Base-by-base conservation (phyloP, 768 basidiomycete genomes). In the Suillus tomentosus region DNA sequence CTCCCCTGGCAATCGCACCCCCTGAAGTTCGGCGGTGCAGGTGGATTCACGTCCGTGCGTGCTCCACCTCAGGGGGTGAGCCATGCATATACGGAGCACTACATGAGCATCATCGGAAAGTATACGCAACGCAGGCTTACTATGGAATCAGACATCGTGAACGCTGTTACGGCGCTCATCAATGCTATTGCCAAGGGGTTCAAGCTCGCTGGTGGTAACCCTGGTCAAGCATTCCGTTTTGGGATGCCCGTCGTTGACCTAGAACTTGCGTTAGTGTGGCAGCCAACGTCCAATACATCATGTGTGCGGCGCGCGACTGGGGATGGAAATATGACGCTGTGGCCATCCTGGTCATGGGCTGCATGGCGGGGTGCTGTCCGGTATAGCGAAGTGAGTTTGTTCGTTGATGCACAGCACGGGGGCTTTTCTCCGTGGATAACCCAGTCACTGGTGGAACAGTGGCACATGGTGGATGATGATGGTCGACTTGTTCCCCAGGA, bases 311-410 rank as follows among this genome's bases (percentile, higher is more conserved):
- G 71, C 2, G 51, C 48, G 31, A n/a, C 8, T 2, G 37, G 45
- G 15, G 15, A 56, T 42, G 13, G 27, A 2, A 39, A 31, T 22
- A 27, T 17, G 43, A n/a, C 64, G 1, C 27, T 14, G 39, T 73
- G 65, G 62, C 71, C 70, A 6, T 72, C 72, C 17, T 72, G 71
- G 71, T 70, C 72, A 15, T 72, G 71, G 68, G 64, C 72, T 5
- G 71, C 68, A 2, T 72, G 71, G 72, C 67, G 54, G 31, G 72
- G 72, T 45, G 70, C 68, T 10, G 60, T 66, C 15, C 51, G 9
- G 22, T 65, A 65, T 34, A 61, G 8, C n/a, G 56, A 40, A 24
- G 39, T 27, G 17, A 40, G 9, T 10, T 9, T 40, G 19, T 36
- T 54, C 34, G 19, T 54, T 34, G 34, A 34, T 13, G 10, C 11